Base-by-base conservation (phyloP, 2,329 filamentous ascomycete genomes). In the Trichoderma harzianum region DNA sequence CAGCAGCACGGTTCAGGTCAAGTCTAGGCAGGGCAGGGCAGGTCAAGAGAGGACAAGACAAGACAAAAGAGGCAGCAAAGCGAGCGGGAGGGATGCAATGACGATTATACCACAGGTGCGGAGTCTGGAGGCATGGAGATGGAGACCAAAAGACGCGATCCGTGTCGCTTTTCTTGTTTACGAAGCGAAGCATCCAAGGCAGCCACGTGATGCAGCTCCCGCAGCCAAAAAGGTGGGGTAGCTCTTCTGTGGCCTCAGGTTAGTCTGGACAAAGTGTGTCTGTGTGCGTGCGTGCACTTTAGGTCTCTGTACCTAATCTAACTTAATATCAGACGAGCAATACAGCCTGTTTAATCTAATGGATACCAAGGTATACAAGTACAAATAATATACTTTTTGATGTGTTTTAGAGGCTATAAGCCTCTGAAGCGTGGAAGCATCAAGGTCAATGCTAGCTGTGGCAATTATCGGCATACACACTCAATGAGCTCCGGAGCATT, bases 141-240 rank as follows among this genome's bases (percentile, higher is more conserved):
- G 57, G 55, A 62, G 55, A 18, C 43, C 39, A 28, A 53, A 53
- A 36, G 67, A 62, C 67, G 67, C 67, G 67, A 69, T 67, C 10
- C 51, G 63, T 66, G 47, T 24, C 47, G n/a, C 43, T 26, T 47
- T 61, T 28, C 53, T 69, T 69, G 66, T 69, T 69, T 69, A 69
- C 55, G 39, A 69, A 26, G 57, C 36, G 65, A 68, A 28, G 67
- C 57, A 60, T 39, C 34, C 47, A 34, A 60, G 32, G 32, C 39
- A 24, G 39, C 67, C 67, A 69, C 67, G 67, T 69, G 67, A 69
- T 69, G 67, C 24, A 53, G 51, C 39, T 51, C 36, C 24, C 36
- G 36, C 55, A 34, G 55, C 36, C 26, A 66, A 66, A 66, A 66
- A 47, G 65, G 65, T 61, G 65, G 65, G 65, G 65, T 60, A 34